Evolutionary conservation across 805 yeast species (phyloP).

Genomic region (Candida ipomoeae): DNA sequence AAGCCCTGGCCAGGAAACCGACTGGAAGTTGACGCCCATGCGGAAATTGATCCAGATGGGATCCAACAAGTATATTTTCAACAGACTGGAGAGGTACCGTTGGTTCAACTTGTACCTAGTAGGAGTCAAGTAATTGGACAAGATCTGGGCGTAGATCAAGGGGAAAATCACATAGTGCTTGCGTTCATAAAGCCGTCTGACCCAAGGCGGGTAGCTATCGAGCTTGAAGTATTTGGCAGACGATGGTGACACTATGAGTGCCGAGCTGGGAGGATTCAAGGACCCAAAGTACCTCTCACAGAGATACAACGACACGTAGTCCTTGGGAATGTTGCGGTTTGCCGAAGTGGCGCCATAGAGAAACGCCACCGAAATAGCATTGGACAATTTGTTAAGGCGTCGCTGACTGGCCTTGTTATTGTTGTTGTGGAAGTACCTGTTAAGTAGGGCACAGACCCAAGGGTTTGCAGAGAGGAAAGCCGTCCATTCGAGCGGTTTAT

Average conservation of each 20-base stretch:
- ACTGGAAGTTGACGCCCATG: slow-evolving; percentile 23
- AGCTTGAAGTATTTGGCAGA: slow-evolving; percentile 25
- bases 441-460: slow-evolving; percentile 17
- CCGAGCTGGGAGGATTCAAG: slow-evolving; percentile 33
- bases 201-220: slow-evolving; percentile 19
- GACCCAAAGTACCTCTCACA: slow-evolving; percentile 29
- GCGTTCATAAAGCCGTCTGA: slow-evolving; percentile 22
- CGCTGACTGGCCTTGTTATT: slow-evolving; percentile 10
- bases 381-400: slow-evolving; percentile 20
- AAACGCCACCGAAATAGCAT: slow-evolving; percentile 21
- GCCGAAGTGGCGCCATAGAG: slow-evolving; percentile 25
- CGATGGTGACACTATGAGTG: slow-evolving; percentile 26
- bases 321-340: slow-evolving; percentile 31
- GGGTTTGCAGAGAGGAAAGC: slow-evolving; percentile 34
- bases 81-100: slow-evolving; percentile 29
- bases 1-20: slow-evolving; percentile 29
- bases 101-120: slow-evolving; percentile 34
- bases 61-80: slow-evolving; percentile 30
- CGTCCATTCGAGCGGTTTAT: slow-evolving; percentile 26
- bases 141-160: slow-evolving; percentile 34
- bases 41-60: slow-evolving; percentile 41
- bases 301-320: slow-evolving; percentile 33
- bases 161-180: slow-evolving; percentile 36
- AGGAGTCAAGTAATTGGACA: slow-evolving; percentile 40
- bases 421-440: not conserved